Evolutionary conservation across 2,329 filamentous ascomycete genomes (phyloP).

Genomic region (Botrytis galanthina): DNA sequence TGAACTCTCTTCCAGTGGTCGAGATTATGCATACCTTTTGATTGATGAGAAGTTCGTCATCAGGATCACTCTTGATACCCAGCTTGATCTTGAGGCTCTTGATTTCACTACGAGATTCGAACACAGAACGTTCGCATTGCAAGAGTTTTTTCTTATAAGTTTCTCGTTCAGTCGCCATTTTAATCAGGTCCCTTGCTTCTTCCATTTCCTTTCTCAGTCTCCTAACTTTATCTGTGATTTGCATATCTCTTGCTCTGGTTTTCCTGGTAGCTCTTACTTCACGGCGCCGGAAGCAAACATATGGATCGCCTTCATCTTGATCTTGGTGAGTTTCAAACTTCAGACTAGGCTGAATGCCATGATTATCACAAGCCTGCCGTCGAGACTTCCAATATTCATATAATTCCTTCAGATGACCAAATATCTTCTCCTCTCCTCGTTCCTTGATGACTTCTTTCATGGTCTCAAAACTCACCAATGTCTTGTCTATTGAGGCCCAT

Average conservation of each 20-base stretch:
- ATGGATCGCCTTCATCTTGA: constrained; percentile 92
- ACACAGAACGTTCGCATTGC: constrained; percentile 71
- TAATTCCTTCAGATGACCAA: constrained; percentile 66
- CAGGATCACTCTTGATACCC: constrained; percentile 74
- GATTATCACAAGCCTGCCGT: constrained; percentile 65
- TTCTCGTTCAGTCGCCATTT: constrained; percentile 77
- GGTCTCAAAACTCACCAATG: constrained; percentile 72
- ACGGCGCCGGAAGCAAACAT: constrained; percentile 94
- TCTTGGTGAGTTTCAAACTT: constrained; percentile 95
- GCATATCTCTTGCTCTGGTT: constrained; percentile 88
- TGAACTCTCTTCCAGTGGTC: constrained; percentile 25
- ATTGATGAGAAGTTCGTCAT: constrained; percentile 88
- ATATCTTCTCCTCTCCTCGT: constrained; percentile 47
- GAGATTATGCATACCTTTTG: constrained; percentile 68
- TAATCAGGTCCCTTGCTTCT: constrained; percentile 77
- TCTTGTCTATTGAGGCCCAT: constrained; percentile 85
- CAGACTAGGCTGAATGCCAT: constrained; percentile 70
- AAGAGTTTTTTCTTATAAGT: constrained; percentile 74
- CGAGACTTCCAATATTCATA: constrained; percentile 87
- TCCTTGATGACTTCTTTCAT: constrained; percentile 67
- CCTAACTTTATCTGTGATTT: constrained; percentile 92
- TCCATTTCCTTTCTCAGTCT: constrained; percentile 88
- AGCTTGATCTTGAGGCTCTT: constrained; percentile 87
- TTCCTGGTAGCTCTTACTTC: constrained; percentile 94
- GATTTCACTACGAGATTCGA: constrained; percentile 76